A percentile compares a stretch with the other conserved stretches of the same genome.
These are phyloP conservation scores for Musa balbisiana DNA, from an alignment of 202 grass and related monocot species.

Conservation along the genomic window DNA sequence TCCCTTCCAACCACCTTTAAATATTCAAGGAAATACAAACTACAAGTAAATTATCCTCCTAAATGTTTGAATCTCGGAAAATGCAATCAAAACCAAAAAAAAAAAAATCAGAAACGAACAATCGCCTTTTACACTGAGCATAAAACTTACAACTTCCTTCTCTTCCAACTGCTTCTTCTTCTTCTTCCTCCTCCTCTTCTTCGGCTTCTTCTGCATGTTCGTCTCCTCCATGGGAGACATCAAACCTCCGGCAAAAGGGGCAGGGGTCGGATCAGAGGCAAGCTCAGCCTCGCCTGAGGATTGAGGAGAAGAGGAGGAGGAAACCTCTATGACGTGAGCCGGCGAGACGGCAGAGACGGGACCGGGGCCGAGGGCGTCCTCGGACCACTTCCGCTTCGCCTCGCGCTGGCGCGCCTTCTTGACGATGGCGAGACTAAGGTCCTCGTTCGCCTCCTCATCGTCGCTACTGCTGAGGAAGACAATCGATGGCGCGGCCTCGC, in stretches of 20 bases:
- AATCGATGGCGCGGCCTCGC: background rate
- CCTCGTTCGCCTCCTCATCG: slow-evolving; percentile 72
- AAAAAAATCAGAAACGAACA: background rate
- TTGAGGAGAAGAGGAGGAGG: slow-evolving; percentile 19
- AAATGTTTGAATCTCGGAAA: no score
- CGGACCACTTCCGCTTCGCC: slow-evolving; percentile 22
- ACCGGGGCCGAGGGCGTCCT: background rate
- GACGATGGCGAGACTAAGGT: slow-evolving; percentile 72
- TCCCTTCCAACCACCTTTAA: background rate
- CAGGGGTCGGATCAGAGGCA: background rate
- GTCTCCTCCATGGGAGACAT: slow-evolving; percentile 30
- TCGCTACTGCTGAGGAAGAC: slow-evolving; percentile 35
- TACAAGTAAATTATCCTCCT: no score
- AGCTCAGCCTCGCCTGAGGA: slow-evolving; percentile 28
- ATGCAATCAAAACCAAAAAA: background rate
- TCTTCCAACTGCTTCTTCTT: background rate
- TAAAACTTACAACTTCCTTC: slow-evolving; percentile 22
- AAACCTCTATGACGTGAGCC: slow-evolving; percentile 4
- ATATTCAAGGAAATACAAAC: no score
- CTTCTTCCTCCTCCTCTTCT: slow-evolving; percentile 5
- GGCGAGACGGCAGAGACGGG: background rate
- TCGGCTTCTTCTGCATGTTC: slow-evolving; percentile 26
- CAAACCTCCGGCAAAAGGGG: slow-evolving; percentile 25
- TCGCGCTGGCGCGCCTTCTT: slow-evolving; percentile 43
- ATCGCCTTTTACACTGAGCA: background rate